phyloP scores from a whole-genome alignment of 2,329 filamentous ascomycete genomes.

The Exophiala aquamarina region DNA sequence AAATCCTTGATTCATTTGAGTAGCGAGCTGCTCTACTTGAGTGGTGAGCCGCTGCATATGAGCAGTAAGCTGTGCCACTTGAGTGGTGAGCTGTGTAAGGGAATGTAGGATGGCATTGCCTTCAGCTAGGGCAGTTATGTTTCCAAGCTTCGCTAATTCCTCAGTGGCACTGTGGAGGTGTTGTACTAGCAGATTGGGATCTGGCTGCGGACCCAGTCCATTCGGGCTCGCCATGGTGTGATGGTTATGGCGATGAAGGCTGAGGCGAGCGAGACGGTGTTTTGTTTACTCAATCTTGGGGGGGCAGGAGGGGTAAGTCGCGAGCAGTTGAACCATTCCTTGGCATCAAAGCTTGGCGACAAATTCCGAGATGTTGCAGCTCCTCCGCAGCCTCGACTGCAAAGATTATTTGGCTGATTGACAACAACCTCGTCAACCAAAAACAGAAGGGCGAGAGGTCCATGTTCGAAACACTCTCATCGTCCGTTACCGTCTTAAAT shows the following conservation, averaged over 20 bases:
- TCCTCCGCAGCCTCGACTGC: too few relatives aligned
- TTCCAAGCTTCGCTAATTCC: conserved; percentile 7
- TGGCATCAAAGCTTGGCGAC: conserved; percentile 3
- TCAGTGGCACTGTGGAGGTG: neutral
- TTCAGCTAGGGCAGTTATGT: conserved; percentile 5
- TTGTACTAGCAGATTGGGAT: conserved; percentile 4
- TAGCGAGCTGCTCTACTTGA: neutral
- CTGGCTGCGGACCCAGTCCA: conserved; percentile 2
- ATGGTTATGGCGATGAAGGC: neutral
- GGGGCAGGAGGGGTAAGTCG: neutral
- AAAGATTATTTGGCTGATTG: too few relatives aligned
- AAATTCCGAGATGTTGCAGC: too few relatives aligned
- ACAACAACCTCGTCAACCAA: too few relatives aligned
- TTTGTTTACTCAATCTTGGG: neutral
- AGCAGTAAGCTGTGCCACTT: neutral
- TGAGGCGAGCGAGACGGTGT: too few relatives aligned
- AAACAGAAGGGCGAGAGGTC: too few relatives aligned
- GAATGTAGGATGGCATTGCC: conserved; percentile 3
- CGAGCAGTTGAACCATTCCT: conserved; percentile 1
- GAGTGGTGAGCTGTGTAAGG: conserved; percentile 2
- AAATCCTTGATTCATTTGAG: neutral
- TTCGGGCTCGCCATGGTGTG: conserved; percentile 7
- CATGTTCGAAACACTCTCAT: too few relatives aligned
- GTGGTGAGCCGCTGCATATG: neutral
- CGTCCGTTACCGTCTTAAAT: too few relatives aligned